Conservation (phyloP, 129 eudicot species). For the Flaveria linearis region DNA sequence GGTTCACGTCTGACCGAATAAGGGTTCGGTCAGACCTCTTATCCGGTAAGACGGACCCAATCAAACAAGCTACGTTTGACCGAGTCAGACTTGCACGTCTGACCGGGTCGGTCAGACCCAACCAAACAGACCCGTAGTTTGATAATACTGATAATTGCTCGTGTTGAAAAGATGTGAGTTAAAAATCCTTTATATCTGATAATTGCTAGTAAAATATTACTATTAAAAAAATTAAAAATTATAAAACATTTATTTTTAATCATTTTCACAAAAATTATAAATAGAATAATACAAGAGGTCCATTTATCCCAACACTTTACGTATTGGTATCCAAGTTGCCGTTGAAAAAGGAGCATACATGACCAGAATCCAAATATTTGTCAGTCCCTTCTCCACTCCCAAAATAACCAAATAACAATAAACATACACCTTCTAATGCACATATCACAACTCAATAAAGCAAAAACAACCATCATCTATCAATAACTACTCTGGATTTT, state of each 20-base stretch:
- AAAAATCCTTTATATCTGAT: too few relatives aligned
- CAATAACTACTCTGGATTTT: neutral
- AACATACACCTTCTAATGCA: neutral
- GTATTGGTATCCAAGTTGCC: conserved; percentile 13
- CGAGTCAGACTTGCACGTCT: too few relatives aligned
- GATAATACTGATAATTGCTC: too few relatives aligned
- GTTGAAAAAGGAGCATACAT: conserved; percentile 19
- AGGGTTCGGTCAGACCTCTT: too few relatives aligned
- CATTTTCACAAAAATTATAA: neutral
- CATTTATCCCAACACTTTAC: neutral
- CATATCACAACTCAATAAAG: neutral
- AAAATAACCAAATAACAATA: neutral
- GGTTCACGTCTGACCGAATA: too few relatives aligned
- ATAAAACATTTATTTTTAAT: neutral
- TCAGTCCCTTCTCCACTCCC: conserved; percentile 1
- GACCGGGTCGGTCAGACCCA: too few relatives aligned
- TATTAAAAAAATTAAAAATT: neutral
- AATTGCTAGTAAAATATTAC: too few relatives aligned
- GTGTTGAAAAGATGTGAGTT: too few relatives aligned
- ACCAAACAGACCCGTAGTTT: too few relatives aligned
- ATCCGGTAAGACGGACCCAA: too few relatives aligned
- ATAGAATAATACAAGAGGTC: neutral
- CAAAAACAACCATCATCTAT: neutral
- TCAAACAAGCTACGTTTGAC: too few relatives aligned
- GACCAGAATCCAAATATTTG: conserved; percentile 26